Percentiles rank a stretch among this genome's conserved stretches.
Conservation (phyloP, 306 rosid species). For the Glycine latifolia region DNA sequence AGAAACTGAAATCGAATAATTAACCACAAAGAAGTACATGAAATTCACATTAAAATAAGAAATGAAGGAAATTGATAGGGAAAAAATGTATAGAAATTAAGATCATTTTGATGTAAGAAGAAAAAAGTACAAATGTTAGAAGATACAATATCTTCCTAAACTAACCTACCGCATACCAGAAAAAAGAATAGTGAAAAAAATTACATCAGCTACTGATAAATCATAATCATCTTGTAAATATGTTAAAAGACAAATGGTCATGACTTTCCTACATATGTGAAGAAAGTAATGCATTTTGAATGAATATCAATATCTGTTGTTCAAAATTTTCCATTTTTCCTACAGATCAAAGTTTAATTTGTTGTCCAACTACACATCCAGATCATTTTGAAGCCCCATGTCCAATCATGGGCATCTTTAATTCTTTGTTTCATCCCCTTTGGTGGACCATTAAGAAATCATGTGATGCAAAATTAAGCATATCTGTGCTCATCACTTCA, state of each 20-base stretch:
- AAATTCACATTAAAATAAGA: slow-evolving; percentile 29
- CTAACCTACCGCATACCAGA: slow-evolving; percentile 18
- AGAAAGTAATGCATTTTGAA: background rate
- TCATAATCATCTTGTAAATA: slow-evolving; percentile 21
- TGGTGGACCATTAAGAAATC: background rate
- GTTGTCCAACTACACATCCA: slow-evolving; percentile 13
- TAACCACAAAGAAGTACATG: slow-evolving; percentile 33
- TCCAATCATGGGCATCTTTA: slow-evolving; percentile 4
- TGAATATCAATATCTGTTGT: background rate
- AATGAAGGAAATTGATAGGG: slow-evolving; percentile 24
- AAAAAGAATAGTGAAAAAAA: slow-evolving; percentile 10
- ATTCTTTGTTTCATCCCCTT: slow-evolving; percentile 5
- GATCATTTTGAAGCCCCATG: slow-evolving; percentile 28
- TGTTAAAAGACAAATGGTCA: background rate
- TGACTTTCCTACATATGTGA: background rate
- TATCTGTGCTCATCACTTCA: slow-evolving; percentile 27
- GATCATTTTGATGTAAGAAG: background rate
- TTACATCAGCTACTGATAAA: background rate
- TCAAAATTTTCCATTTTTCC: background rate
- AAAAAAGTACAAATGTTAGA: background rate
- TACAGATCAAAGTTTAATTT: slow-evolving; percentile 21
- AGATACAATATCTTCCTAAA: slow-evolving; percentile 15
- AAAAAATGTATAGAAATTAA: background rate
- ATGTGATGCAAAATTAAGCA: slow-evolving; percentile 30
- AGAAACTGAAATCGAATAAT: slow-evolving; percentile 32